These are phyloP conservation scores for Dictyophora rubrovolvata DNA, from an alignment of 768 basidiomycete genomes.

Conservation along the genomic window DNA sequence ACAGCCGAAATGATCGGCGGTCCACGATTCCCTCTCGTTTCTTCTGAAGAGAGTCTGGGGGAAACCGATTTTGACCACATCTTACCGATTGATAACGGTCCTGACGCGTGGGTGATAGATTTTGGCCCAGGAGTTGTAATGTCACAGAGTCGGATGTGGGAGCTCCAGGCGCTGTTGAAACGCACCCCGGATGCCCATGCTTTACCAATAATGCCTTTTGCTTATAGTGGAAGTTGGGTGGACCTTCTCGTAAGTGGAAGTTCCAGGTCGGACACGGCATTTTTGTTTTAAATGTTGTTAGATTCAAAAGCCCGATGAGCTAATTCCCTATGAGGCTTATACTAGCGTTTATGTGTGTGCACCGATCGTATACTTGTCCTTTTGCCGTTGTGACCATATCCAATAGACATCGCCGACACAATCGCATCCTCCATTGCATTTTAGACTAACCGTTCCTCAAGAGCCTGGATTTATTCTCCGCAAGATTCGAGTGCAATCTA, in stretches of 20 bases:
- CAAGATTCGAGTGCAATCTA: conserved; percentile 56
- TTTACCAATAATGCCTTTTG: conserved; percentile 27
- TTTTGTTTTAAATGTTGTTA: conserved; percentile 14
- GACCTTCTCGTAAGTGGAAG: conserved; percentile 45
- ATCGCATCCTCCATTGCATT: conserved; percentile 58
- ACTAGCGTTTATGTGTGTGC: conserved; percentile 53
- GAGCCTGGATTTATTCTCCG: conserved; percentile 72
- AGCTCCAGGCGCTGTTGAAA: conserved; percentile 57
- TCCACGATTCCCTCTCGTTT: conserved; percentile 38
- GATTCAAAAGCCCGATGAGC: background rate
- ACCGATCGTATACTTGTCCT: background rate
- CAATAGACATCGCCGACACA: conserved; percentile 51
- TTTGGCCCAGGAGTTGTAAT: conserved; percentile 68
- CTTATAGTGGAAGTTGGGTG: conserved; percentile 46
- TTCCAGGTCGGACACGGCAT: background rate
- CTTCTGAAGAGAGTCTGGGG: conserved; percentile 26
- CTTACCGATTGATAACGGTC: conserved; percentile 12
- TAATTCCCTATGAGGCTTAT: conserved; percentile 47
- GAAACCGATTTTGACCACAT: conserved; percentile 22
- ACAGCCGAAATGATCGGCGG: conserved; percentile 30
- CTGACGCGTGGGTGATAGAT: conserved; percentile 55
- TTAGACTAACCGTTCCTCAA: conserved; percentile 57
- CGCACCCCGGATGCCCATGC: conserved; percentile 34
- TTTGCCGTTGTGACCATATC: background rate
- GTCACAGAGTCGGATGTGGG: conserved; percentile 63